phyloP scores from a whole-genome alignment of 352 stramenopile genomes.

The Globisporangium middletonii region DNA sequence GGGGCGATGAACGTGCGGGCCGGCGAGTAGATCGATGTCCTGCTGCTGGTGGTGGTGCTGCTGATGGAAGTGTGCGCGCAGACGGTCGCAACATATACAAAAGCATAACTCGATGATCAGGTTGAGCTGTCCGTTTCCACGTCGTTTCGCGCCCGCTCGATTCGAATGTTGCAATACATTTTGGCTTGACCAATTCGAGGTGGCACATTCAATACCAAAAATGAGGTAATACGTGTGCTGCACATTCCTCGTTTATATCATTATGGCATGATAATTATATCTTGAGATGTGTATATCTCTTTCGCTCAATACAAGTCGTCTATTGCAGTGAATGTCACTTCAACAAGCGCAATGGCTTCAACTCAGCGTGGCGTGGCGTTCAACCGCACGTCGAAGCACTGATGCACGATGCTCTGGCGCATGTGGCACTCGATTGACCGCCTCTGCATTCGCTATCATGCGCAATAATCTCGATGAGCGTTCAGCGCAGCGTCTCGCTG shows the following conservation, averaged over 20 bases:
- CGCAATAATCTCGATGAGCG: background rate
- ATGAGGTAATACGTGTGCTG: background rate
- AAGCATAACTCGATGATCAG: too few relatives aligned
- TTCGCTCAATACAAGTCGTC: background rate
- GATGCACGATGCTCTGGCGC: constrained; percentile 94
- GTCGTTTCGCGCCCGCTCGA: constrained; percentile 19
- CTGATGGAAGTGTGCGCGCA: too few relatives aligned
- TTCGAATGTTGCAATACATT: background rate
- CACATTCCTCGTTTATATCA: background rate
- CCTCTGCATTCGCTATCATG: background rate
- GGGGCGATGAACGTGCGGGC: background rate
- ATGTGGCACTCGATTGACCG: constrained; percentile 7
- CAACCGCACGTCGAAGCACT: constrained; percentile 89
- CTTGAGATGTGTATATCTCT: background rate
- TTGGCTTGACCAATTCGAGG: background rate
- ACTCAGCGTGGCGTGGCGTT: constrained; percentile 78
- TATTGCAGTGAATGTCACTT: background rate
- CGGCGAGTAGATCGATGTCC: background rate
- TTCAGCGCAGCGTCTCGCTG: too few relatives aligned
- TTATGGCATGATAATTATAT: background rate
- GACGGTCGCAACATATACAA: too few relatives aligned
- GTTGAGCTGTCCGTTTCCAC: constrained; percentile 7
- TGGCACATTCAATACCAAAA: background rate
- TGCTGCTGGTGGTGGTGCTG: too few relatives aligned
- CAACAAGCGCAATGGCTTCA: too few relatives aligned